Evolutionary conservation across 1,284 basidiomycete genomes (phyloP), one percentile per base, ranked within the genome.

Genomic region (Ceratobasidium sp.): DNA sequence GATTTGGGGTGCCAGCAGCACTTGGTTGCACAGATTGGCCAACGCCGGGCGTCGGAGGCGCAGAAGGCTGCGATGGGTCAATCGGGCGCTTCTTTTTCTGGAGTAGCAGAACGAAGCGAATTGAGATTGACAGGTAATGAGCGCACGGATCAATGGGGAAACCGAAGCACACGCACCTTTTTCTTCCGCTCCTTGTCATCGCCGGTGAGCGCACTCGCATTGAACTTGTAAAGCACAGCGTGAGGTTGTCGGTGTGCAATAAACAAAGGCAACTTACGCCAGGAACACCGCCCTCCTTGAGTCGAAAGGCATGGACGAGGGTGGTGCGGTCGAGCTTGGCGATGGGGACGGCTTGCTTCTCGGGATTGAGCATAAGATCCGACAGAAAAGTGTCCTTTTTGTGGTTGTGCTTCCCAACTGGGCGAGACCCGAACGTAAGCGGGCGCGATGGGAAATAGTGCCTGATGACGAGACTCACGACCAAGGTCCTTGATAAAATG

Each of bases 41-140:
- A 64, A 47, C 32, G 15, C 22, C 20, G 15, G 60, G 31, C 13
- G 47, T 29, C 6, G 60, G 32, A 27, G 60, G 60, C 20, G 50
- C 29, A 4, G 50, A 53, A 12, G 50, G 22, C 47, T 64, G 60
- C 2, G 60, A 50, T 50, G 60, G 60, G 47, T 64, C 60, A 45
- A 64, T 64, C 34, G 60, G 60, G 60, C 60, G 60, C 60, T 64
- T 64, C 60, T 64, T 64, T 64, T 64, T 64, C 60, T 64, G 32
- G 8, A 35, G 38, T 40, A 20, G 20, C 38, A 17, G 8, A 40
- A 40, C 34, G 35, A 47, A 32, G 56, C 34, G 47, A 49, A 52
- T 52, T 49, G 35, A 7, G 45, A 52, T 52, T 52, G 45, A 17
- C 38, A 7, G 17, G 38, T 40, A 40, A 40, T 64, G 49, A 52